Conservation (phyloP, 345 rosid genomes). For the Linum trigynum region DNA sequence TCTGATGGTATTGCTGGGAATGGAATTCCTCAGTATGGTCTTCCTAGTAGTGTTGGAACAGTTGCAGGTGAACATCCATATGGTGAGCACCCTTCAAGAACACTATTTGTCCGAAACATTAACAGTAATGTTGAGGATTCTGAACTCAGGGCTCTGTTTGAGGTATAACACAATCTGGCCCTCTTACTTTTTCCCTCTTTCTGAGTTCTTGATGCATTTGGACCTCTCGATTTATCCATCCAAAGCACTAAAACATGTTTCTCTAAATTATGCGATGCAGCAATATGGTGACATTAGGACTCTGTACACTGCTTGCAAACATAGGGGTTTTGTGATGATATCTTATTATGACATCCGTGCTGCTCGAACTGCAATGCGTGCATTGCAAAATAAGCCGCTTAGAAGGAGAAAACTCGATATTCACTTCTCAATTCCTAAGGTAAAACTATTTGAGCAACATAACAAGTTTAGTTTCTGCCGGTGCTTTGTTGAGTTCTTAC, state of each 20-base stretch:
- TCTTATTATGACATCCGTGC: constrained; percentile 74
- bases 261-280: constrained; percentile 24
- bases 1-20: constrained; percentile 42
- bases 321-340: constrained; percentile 74
- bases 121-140: constrained; percentile 67
- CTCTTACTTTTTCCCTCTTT: too few species aligned
- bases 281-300: constrained; percentile 68
- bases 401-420: constrained; percentile 70
- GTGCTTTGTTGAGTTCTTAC: too few species aligned
- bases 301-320: constrained; percentile 70
- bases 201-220: neutral
- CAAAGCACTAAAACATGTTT: neutral
- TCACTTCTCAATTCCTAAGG: constrained; percentile 84
- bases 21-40: constrained; percentile 31
- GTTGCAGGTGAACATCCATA: constrained; percentile 72
- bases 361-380: constrained; percentile 73
- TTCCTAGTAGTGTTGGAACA: constrained; percentile 49
- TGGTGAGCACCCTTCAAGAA: constrained; percentile 80
- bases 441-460: constrained; percentile 8
- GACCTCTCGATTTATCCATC: neutral
- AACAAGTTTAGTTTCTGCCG: neutral
- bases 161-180: constrained; percentile 28
- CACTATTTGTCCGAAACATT: constrained; percentile 66
- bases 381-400: constrained; percentile 54
- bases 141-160: constrained; percentile 48